Conservation (phyloP, 164 flowering plant genomes). For the Aristolochia californica region DNA sequence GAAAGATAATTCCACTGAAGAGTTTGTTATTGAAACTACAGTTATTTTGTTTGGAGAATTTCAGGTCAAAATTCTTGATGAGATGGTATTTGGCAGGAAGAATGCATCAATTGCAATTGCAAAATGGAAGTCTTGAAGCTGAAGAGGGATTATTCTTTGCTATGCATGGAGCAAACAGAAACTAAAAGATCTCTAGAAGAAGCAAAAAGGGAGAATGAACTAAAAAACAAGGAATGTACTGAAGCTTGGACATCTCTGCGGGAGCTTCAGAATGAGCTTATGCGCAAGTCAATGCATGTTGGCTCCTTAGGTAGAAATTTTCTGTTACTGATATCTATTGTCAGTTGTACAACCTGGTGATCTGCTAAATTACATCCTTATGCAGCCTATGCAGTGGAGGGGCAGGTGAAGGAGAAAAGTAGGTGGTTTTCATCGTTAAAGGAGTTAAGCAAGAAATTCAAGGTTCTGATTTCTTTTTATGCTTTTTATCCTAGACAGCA, state of each 20-base stretch:
- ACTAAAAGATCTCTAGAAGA: constrained; percentile 36
- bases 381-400: constrained; percentile 92
- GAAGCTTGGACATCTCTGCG: constrained; percentile 64
- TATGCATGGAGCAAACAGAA: constrained; percentile 43
- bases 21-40: background rate
- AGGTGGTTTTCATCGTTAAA: constrained; percentile 69
- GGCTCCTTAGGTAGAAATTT: constrained; percentile 72
- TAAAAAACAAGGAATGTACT: constrained; percentile 62
- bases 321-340: background rate
- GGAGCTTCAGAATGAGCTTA: constrained; percentile 88
- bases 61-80: background rate
- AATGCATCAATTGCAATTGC: constrained; percentile 6
- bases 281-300: constrained; percentile 99
- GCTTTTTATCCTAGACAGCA: too few relatives aligned
- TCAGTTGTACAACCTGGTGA: background rate
- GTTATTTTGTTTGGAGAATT: background rate
- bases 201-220: constrained; percentile 49
- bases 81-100: constrained; percentile 15
- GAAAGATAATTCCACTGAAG: background rate
- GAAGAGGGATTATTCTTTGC: constrained; percentile 27
- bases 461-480: constrained; percentile 28
- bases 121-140: constrained; percentile 26
- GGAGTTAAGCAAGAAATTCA: constrained; percentile 58
- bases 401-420: constrained; percentile 93
- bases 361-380: background rate